phyloP scores from a whole-genome alignment of 2,329 filamentous ascomycete species.

The Pleurostoma richardsiae region DNA sequence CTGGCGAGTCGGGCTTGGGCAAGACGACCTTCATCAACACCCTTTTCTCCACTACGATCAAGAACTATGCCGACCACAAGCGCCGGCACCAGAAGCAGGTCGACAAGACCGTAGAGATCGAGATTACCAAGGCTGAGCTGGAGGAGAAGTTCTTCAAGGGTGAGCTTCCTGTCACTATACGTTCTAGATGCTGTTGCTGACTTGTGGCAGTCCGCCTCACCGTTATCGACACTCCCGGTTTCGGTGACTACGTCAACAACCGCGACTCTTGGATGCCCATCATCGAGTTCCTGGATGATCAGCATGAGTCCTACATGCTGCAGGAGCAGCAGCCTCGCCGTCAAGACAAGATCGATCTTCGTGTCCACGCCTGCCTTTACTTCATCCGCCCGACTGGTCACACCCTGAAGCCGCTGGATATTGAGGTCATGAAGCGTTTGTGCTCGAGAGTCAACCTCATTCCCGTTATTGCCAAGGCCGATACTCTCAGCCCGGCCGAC shows the following conservation, averaged over 20 bases:
- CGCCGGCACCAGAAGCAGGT: constrained; percentile 98
- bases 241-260: constrained; percentile 99
- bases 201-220: constrained; percentile 76
- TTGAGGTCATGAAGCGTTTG: constrained; percentile 99
- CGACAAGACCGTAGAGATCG: constrained; percentile 99
- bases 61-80: constrained; percentile 99
- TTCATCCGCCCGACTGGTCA: constrained; percentile 98
- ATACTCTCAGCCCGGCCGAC: constrained; percentile 90
- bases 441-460: constrained; percentile 98
- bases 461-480: constrained; percentile 96
- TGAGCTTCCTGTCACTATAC: constrained; percentile 34
- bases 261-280: constrained; percentile 99
- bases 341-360: constrained; percentile 97
- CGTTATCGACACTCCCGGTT: constrained; percentile 97
- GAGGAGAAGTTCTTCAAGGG: constrained; percentile 99
- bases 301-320: constrained; percentile 99
- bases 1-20: constrained; percentile 95
- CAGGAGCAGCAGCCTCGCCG: constrained; percentile 99
- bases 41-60: constrained; percentile 99
- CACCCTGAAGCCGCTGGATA: constrained; percentile 96
- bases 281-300: constrained; percentile 99
- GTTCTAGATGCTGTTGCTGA: constrained; percentile 8
- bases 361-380: constrained; percentile 97
- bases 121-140: constrained; percentile 98
- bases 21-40: constrained; percentile 99